Base-by-base conservation (phyloP, 2,329 filamentous ascomycete genomes). In the Sordariomycetes sp. region DNA sequence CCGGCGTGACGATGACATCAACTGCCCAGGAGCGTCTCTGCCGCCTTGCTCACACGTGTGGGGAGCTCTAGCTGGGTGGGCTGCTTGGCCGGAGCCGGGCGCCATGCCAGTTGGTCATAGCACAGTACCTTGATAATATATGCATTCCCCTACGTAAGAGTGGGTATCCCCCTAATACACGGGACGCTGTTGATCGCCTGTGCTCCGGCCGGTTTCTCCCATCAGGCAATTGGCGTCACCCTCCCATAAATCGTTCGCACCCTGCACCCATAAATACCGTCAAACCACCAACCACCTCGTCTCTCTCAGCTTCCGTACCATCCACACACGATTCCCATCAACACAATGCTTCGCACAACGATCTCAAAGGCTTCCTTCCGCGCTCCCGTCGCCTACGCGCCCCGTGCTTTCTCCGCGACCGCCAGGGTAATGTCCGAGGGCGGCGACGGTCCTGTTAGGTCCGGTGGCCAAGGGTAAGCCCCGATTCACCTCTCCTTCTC, bases 341-440 rank as follows among this genome's bases (percentile, higher is more conserved):
- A 60, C 69, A 72, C 59, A 59, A 91, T 92, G 88, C 79, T 89
- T 68, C 85, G 87, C 70, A 83, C 85, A 70, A 73, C 79, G 64
- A 71, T 85, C 68, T 70, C 76, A 71, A 81, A 82, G 72, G 73
- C 77, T 65, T 76, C 77, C 62, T 69, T 77, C 64, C 70, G 78
- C 68, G 78, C 82, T 66, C 74, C 80, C 65, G 74, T 70, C 59
- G 67, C 78, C 66, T 67, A 75, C 62, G 66, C 76, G 62, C 67
- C 74, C 62, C 72, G 69, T 63, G 79, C 83, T 65, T 87, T 90
- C 76, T 79, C 84, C 61, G 82, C 79, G 63, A 81, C 85, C 60
- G 72, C 78, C 64, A 78, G 81, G 69, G 79, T 73, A 69, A 88
- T 90, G 83, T 75, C 71, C 61, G 86, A 81, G 65, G 89, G 88